Base-by-base conservation (phyloP, 2,329 filamentous ascomycete genomes). In the Helicocarpus griseus region DNA sequence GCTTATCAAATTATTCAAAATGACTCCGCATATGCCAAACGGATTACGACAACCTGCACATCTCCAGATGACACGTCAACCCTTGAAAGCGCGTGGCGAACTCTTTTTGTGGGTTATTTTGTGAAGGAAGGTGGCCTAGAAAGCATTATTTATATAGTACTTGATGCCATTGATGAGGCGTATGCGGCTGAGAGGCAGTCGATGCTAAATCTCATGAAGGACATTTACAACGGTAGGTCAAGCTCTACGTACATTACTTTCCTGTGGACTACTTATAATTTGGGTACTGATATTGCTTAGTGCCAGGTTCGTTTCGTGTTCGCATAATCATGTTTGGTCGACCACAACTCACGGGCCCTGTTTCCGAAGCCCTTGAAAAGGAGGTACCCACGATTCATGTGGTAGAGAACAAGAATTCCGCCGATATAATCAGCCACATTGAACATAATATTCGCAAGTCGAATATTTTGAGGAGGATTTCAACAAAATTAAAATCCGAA, bases 121-220 rank as follows among this genome's bases (percentile, higher is more conserved):
- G 46, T 65, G 5, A 60, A 64, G 3, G 65, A 65, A n/a, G 53
- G 56, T 5, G 63, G 63, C 5, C 22, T 43, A 5, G 60, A 61
- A 1, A 68, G 69, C 28, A 63, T 58, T 2, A 62, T 71, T 2
- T 75, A 73, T 57, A 57, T 77, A n/a, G 65, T 77, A 29, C 56
- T 77, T 2, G 74, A 77, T 40, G 74, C 71, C 3, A 62, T 77
- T 4, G 74, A 77, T 49, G 74, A 77, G 57, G 72, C 72, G 0
- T 64, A 70, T 4, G 58, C 61, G 1, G 58, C 60, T 0, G 72
- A 74, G 5, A 59, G 73, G 3, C 53, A 63, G 7, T 62, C 69
- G 19, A 63, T 76, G 1, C 54, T 75, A 0, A 59, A 62, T 1
- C 61, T 71, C 7, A 59, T 74, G 4, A 63, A 63, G 0, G 60